Percentiles rank a stretch among this genome's conserved stretches.
phyloP scores from a whole-genome alignment of 2,329 filamentous ascomycete species.

The Fusarium sp. region DNA sequence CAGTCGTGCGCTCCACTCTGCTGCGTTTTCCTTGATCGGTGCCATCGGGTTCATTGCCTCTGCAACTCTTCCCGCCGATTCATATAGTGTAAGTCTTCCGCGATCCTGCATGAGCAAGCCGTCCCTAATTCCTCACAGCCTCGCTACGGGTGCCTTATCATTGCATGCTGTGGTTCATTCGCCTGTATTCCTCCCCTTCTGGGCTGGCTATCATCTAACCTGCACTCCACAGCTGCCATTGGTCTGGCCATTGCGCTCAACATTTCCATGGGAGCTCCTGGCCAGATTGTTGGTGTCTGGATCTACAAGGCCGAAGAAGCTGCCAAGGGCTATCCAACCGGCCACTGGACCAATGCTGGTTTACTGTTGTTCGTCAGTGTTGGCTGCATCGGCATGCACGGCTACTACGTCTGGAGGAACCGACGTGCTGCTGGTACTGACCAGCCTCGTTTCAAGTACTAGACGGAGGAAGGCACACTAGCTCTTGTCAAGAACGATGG shows the following conservation, averaged over 20 bases:
- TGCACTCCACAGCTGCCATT: slow-evolving; percentile 71
- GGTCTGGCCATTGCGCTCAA: slow-evolving; percentile 77
- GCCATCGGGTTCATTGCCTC: slow-evolving; percentile 68
- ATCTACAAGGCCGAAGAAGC: slow-evolving; percentile 76
- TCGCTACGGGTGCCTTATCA: slow-evolving; percentile 75
- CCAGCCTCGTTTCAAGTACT: slow-evolving; percentile 42
- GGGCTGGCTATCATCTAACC: slow-evolving; percentile 75
- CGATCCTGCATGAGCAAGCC: rapidly evolving
- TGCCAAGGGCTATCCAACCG: slow-evolving; percentile 72
- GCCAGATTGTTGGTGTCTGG: slow-evolving; percentile 78
- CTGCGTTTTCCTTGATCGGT: slow-evolving; percentile 60
- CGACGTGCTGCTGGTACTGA: slow-evolving; percentile 37
- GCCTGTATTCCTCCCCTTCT: slow-evolving; percentile 75
- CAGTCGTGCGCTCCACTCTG: slow-evolving; percentile 57
- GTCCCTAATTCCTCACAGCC: slow-evolving; percentile 32
- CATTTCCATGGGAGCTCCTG: slow-evolving; percentile 72
- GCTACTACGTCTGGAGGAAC: slow-evolving; percentile 66
- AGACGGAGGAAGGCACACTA: neutral
- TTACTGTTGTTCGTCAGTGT: slow-evolving; percentile 69
- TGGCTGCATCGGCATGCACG: slow-evolving; percentile 65
- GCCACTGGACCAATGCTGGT: slow-evolving; percentile 74
- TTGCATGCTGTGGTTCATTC: slow-evolving; percentile 73
- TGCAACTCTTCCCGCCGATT: slow-evolving; percentile 68
- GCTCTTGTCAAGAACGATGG: neutral
- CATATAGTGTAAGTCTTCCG: slow-evolving; percentile 56